Base-by-base conservation (phyloP, 2,329 filamentous ascomycete species). In the Claviceps sp. region DNA sequence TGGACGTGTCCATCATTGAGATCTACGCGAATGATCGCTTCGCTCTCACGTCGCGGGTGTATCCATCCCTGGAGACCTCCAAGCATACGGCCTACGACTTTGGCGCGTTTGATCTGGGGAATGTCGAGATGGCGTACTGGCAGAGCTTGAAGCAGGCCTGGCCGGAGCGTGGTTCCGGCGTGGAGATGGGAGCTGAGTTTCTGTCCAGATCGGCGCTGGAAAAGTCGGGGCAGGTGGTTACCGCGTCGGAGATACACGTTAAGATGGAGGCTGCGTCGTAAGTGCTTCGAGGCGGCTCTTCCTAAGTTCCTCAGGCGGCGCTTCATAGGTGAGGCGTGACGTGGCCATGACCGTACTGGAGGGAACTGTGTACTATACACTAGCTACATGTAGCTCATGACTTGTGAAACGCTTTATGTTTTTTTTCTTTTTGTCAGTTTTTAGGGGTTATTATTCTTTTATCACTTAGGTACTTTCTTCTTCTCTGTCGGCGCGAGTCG, bases 1-100 rank as follows among this genome's bases (percentile, higher is more conserved):
- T 57, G n/a, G 57, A 60, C 49, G 56, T 53, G 17, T 59, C 57
- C 11, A 44, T 58, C 14, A 51, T 60, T n/a, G 58, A 60, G 37
- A 16, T 60, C 8, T 60, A 53, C 26, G 57, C 55, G 24, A 60
- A 60, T 41, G 54, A 58, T 26, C 53, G 57, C 17, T 59, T 58
- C 22, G 58, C 57, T 16, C 50, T 60, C 16, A 59, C 58, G 11
- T 57, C 55, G 17, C 53, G 58, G 11, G 54, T 60, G 22, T 60
- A 59, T 47, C 58, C 57, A 24, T 49, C 50, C 11, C 50, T 56
- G 19, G 55, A 58, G 4, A 38, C 11, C 14, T 52, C 53, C 3
- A 54, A 11, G 10, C 22, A 4, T 16, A 24, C 47, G 4, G 22
- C 19, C 7, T 48, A 45, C 26, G 53, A 54, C 5, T 52, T 54